Conservation (phyloP, 208 protist genomes). For the Porcisia hertigi region DNA sequence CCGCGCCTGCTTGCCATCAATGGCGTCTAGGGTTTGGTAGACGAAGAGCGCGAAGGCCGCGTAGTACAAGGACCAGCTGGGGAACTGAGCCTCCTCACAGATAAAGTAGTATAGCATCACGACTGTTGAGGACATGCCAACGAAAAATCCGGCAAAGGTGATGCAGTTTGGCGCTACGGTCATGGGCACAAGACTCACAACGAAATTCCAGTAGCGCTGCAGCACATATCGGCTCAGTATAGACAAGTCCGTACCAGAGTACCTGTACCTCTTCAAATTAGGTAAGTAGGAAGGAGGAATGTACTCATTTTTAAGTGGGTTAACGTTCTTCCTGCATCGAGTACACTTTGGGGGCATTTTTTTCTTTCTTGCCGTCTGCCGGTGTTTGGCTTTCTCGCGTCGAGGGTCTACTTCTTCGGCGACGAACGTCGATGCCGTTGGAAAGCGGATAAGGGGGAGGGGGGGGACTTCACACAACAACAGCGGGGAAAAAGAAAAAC, state of each 20-base stretch:
- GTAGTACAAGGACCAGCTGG: slow-evolving; percentile 88
- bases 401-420: not conserved
- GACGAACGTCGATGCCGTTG: not conserved
- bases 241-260: slow-evolving; percentile 69
- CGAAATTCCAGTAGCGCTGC: slow-evolving; percentile 88
- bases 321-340: slow-evolving; percentile 35
- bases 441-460: not conserved
- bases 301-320: slow-evolving; percentile 51
- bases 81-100: slow-evolving; percentile 57
- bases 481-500: not conserved
- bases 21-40: slow-evolving; percentile 95
- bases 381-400: not conserved
- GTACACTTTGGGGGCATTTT: not conserved
- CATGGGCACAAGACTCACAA: slow-evolving; percentile 85
- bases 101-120: slow-evolving; percentile 67
- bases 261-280: slow-evolving; percentile 87
- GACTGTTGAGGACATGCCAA: slow-evolving; percentile 69
- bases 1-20: slow-evolving; percentile 96
- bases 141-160: slow-evolving; percentile 82
- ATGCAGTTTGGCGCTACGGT: slow-evolving; percentile 88
- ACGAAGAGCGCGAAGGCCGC: slow-evolving; percentile 67
- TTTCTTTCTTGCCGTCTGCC: not conserved
- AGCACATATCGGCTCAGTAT: slow-evolving; percentile 75
- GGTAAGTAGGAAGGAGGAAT: slow-evolving; percentile 64
- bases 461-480: not conserved